Evolutionary conservation across 2,329 filamentous ascomycete genomes (phyloP).

Genomic region (Thelonectria discophora): DNA sequence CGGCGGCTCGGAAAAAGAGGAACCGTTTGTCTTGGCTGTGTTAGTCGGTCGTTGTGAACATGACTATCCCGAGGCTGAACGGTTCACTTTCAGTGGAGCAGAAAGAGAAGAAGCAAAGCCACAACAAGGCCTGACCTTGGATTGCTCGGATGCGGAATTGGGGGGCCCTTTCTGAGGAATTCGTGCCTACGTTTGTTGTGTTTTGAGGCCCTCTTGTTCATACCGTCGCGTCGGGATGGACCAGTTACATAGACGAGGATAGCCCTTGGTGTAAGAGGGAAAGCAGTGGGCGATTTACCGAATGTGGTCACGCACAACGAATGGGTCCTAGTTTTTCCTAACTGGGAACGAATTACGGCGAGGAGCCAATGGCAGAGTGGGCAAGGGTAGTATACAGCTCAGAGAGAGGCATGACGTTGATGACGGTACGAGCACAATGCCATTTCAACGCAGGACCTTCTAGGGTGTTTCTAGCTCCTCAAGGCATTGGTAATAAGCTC

Average conservation of each 20-base stretch:
- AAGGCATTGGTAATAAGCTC: neutral
- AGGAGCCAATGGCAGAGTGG: constrained; percentile 16
- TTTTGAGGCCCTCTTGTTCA: neutral
- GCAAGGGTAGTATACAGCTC: neutral
- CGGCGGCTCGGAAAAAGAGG: neutral
- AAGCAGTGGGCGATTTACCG: neutral
- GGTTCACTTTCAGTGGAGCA: constrained; percentile 26
- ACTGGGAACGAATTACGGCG: constrained; percentile 11
- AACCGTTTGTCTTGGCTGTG: neutral
- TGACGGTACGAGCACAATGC: neutral
- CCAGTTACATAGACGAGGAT: neutral
- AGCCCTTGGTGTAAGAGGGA: neutral
- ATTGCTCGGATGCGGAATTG: constrained; percentile 14
- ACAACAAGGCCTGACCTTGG: constrained; percentile 20
- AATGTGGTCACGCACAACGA: constrained; percentile 2
- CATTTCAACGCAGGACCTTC: neutral
- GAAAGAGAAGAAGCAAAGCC: constrained; percentile 14
- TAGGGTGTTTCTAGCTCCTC: neutral
- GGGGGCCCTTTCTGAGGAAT: constrained; percentile 9
- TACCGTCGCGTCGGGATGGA: neutral
- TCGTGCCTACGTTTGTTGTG: too few relatives aligned
- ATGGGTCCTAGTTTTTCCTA: constrained; percentile 15
- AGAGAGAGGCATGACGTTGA: neutral
- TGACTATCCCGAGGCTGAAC: constrained; percentile 37
- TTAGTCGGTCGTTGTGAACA: constrained; percentile 10